Evolutionary conservation across 352 stramenopile genomes (phyloP).

Genomic region (Phytophthora rubi): DNA sequence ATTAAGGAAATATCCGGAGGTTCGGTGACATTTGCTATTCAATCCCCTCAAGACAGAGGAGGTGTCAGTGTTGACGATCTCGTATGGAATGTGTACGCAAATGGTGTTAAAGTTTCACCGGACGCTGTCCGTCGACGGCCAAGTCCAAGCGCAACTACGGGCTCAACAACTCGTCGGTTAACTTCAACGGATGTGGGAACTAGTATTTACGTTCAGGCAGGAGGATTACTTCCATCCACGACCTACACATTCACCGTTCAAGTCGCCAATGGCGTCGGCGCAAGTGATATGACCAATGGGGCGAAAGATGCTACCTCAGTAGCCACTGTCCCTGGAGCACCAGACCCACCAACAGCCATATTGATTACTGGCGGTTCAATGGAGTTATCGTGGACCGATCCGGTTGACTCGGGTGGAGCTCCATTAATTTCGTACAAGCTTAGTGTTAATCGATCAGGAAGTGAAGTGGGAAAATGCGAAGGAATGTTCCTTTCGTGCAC

Average conservation of each 20-base stretch:
- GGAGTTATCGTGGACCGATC: constrained; percentile 46
- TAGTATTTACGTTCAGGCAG: constrained; percentile 44
- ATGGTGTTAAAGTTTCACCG: constrained; percentile 35
- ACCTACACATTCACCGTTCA: constrained; percentile 55
- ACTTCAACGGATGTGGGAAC: background rate
- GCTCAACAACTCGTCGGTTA: constrained; percentile 3
- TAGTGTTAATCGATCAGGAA: constrained; percentile 21
- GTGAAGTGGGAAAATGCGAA: constrained; percentile 41
- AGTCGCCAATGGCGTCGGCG: constrained; percentile 40
- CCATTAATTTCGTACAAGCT: constrained; percentile 53
- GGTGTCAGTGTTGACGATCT: constrained; percentile 39
- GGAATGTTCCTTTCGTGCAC: constrained; percentile 53
- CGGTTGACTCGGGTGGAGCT: constrained; percentile 57
- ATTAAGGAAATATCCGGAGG: constrained; percentile 48
- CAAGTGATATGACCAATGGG: constrained; percentile 27
- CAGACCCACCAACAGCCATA: constrained; percentile 29
- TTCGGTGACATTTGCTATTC: constrained; percentile 40
- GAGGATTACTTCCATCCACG: constrained; percentile 47
- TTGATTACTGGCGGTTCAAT: constrained; percentile 51
- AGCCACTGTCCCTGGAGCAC: constrained; percentile 34
- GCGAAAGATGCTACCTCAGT: constrained; percentile 20
- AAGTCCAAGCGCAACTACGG: background rate
- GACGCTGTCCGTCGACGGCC: constrained; percentile 19
- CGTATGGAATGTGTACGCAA: constrained; percentile 52
- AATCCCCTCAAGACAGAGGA: constrained; percentile 49